Evolutionary conservation across 2,329 filamentous ascomycete genomes (phyloP).

Genomic region (Nemania abortiva): DNA sequence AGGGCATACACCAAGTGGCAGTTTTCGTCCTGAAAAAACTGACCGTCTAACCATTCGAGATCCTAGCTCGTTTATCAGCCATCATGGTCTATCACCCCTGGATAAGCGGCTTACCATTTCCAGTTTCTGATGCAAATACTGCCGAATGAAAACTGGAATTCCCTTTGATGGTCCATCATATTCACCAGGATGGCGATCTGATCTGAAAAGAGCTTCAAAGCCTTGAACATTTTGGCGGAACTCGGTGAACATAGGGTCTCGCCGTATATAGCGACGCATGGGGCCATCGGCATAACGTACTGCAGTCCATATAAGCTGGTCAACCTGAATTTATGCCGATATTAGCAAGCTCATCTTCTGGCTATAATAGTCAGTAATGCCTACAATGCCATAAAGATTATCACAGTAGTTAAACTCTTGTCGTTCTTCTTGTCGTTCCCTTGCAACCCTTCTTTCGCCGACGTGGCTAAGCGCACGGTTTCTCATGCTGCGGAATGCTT

Average conservation of each 20-base stretch:
- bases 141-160: not conserved
- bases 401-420: not conserved
- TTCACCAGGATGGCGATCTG: not conserved
- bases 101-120: not conserved
- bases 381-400: not conserved
- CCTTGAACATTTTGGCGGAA: constrained; percentile 9
- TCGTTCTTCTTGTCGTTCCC: not conserved
- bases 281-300: constrained; percentile 10
- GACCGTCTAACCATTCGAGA: constrained; percentile 1
- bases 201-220: constrained; percentile 10
- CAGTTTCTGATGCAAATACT: not conserved
- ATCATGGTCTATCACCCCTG: not conserved
- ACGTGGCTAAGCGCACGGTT: not conserved
- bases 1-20: not conserved
- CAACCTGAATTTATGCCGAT: not conserved
- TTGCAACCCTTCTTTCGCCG: not conserved
- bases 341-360: not conserved
- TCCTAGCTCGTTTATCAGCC: not conserved
- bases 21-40: not conserved
- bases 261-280: constrained; percentile 3
- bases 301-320: constrained; percentile 2
- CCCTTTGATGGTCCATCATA: not conserved
- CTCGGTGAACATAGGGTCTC: not conserved
- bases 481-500: not conserved
- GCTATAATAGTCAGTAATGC: not conserved